These are phyloP conservation scores for Talaromyces liani DNA, from an alignment of 495 filamentous ascomycete species.

Conservation along the genomic window DNA sequence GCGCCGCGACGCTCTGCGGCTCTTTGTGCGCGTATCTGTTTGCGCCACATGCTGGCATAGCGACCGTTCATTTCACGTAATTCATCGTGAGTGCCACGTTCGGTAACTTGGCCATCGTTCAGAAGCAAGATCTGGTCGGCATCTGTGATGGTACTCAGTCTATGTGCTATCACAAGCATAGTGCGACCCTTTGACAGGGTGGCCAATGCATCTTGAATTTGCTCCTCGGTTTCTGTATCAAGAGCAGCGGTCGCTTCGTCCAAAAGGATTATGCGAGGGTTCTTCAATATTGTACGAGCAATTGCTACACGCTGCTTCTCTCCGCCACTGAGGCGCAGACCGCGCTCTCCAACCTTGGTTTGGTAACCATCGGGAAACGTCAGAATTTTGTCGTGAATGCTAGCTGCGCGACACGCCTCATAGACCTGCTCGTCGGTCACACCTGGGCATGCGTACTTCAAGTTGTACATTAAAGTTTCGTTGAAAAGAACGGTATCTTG, in stretches of 20 bases:
- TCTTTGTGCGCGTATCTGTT: conserved; percentile 83
- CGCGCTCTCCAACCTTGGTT: conserved; percentile 92
- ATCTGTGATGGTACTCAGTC: conserved; percentile 87
- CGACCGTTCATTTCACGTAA: conserved; percentile 68
- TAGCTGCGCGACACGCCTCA: conserved; percentile 83
- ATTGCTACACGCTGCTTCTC: conserved; percentile 98
- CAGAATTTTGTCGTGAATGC: conserved; percentile 93
- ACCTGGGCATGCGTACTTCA: conserved; percentile 84
- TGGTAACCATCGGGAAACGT: conserved; percentile 87
- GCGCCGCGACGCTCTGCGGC: conserved; percentile 50
- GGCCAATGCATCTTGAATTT: conserved; percentile 82
- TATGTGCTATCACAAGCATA: conserved; percentile 77
- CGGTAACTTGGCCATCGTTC: conserved; percentile 72
- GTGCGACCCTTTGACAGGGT: conserved; percentile 78
- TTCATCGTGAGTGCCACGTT: conserved; percentile 81
- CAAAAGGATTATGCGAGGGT: conserved; percentile 90
- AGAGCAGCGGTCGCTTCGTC: conserved; percentile 96
- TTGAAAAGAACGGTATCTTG: conserved; percentile 98
- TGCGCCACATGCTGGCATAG: conserved; percentile 92
- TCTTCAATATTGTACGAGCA: conserved; percentile 91
- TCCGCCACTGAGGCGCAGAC: conserved; percentile 83
- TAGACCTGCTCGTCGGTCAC: conserved; percentile 83
- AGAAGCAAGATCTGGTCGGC: conserved; percentile 95
- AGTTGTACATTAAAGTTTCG: conserved; percentile 93
- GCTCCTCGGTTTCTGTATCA: conserved; percentile 91